phyloP scores from a whole-genome alignment of 176 grass and related monocot species.

The Pontederia crassipes region DNA sequence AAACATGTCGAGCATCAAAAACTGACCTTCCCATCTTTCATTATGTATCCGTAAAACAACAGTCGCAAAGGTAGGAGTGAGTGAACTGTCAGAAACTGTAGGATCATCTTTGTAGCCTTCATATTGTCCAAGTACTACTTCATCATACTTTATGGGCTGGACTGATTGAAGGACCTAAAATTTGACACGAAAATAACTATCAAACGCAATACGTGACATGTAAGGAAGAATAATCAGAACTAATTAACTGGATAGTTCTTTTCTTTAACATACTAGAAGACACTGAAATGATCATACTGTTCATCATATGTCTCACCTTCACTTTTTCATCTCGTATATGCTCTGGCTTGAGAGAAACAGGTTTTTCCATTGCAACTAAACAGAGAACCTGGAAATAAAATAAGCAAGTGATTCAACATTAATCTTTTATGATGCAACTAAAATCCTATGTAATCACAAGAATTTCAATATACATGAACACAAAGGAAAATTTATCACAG shows the following conservation, averaged over 20 bases:
- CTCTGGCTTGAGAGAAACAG: constrained; percentile 93
- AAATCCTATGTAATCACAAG: background rate
- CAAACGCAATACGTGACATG: too few species aligned
- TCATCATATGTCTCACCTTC: constrained; percentile 38
- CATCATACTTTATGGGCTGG: constrained; percentile 56
- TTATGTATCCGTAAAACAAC: constrained; percentile 77
- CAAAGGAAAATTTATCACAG: too few species aligned
- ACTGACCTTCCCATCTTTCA: constrained; percentile 89
- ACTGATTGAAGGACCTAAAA: constrained; percentile 85
- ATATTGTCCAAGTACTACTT: constrained; percentile 90
- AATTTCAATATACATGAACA: too few species aligned
- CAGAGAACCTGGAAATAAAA: constrained; percentile 58
- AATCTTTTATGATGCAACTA: background rate
- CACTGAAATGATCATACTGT: too few species aligned
- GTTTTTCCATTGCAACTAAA: constrained; percentile 99
- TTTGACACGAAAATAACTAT: constrained; percentile 4
- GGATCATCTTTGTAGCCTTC: constrained; percentile 87
- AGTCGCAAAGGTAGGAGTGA: constrained; percentile 89
- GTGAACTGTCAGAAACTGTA: constrained; percentile 80
- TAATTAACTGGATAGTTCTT: too few species aligned
- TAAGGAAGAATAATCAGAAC: too few species aligned
- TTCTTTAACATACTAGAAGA: too few species aligned
- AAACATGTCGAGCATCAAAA: too few species aligned
- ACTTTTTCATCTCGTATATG: constrained; percentile 99
- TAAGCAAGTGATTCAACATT: background rate